These are phyloP conservation scores for Boletus rubroflammeus DNA, from an alignment of 768 basidiomycete species.

Conservation along the genomic window DNA sequence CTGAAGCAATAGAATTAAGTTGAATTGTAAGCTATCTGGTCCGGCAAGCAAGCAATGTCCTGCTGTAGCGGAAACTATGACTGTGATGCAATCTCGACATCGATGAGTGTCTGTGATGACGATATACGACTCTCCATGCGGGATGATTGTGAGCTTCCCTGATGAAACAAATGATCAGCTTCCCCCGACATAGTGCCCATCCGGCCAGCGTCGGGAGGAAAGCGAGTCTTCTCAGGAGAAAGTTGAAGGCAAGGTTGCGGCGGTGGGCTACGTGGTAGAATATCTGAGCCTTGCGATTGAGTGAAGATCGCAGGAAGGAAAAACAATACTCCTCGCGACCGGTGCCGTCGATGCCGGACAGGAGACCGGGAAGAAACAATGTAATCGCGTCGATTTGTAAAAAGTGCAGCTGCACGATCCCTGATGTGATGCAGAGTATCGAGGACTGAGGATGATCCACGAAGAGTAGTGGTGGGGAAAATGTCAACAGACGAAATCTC, in stretches of 20 bases:
- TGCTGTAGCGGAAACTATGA: slow-evolving; percentile 16
- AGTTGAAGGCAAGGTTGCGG: slow-evolving; percentile 23
- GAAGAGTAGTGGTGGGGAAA: slow-evolving; percentile 38
- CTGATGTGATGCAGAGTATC: slow-evolving; percentile 56
- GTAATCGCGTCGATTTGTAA: slow-evolving; percentile 38
- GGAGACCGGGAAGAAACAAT: slow-evolving; percentile 45
- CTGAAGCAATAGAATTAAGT: slow-evolving; percentile 33
- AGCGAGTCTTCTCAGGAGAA: slow-evolving; percentile 46
- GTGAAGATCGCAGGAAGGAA: slow-evolving; percentile 82
- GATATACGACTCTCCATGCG: slow-evolving; percentile 27
- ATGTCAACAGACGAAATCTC: slow-evolving; percentile 46
- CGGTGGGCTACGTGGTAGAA: slow-evolving; percentile 30
- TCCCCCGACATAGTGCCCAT: slow-evolving; percentile 25
- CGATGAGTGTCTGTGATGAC: slow-evolving; percentile 29
- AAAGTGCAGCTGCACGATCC: slow-evolving; percentile 46
- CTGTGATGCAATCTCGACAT: slow-evolving; percentile 22
- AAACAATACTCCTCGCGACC: slow-evolving; percentile 65
- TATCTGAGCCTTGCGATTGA: slow-evolving; percentile 35
- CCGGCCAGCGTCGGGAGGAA: slow-evolving; percentile 36
- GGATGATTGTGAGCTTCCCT: slow-evolving; percentile 30
- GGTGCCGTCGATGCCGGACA: slow-evolving; percentile 43
- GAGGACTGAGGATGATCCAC: slow-evolving; percentile 39
- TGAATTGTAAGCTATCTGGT: slow-evolving; percentile 25
- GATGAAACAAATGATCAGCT: slow-evolving; percentile 19
- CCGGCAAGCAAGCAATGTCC: slow-evolving; percentile 9